Evolutionary conservation across 1,284 basidiomycete species (phyloP), one percentile per base, ranked within the genome.

Genomic region (Schizophyllum commune): DNA sequence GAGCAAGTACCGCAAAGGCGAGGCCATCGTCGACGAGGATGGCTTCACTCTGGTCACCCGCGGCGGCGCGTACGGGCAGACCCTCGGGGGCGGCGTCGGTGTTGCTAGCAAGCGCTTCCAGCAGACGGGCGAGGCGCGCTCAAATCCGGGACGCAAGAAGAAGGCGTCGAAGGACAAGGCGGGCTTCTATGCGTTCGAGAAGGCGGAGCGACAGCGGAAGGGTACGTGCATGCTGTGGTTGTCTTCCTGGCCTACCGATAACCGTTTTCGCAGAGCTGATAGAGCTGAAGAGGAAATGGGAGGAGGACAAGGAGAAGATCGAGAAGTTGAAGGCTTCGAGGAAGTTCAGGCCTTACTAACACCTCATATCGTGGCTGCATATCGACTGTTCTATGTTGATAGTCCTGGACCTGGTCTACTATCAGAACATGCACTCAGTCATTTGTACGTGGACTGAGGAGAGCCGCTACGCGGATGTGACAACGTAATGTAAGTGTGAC

Each of bases 1-100:
- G 66, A 83, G 83, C 55, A 79, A 84, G 68, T 91, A 91, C 69
- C 79, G 74, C 64, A 91, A 89, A 71, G 89, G 90, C 32, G 89
- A 91, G 69, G 89, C 91, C 11, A 82, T 95, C 61, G 90, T 95
- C 56, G 94, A 96, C 72, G 92, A 92, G 65, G 94, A 96, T 66
- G 94, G 94, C 0, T 96, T 96, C 72, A 95, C 92, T 11, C 82
- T 96, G 9, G 94, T 96, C 32, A 91, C 89, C 22, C 81, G 93
- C 32, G 91, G 92, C 8, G 94, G 94, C 6, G 88, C 89, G 27
- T 94, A 94, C 69, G 93, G 94, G 2, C 82, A 92, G 68, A 92
- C 92, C 0, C 75, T 91, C 2, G 91, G 91, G 34, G 91, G 91
- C 8, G 89, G 89, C 1, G 88, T 92, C 19, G 83, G 78, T 2